Conservation (phyloP, 2,329 filamentous ascomycete genomes). For the Fusarium verticillioides region DNA sequence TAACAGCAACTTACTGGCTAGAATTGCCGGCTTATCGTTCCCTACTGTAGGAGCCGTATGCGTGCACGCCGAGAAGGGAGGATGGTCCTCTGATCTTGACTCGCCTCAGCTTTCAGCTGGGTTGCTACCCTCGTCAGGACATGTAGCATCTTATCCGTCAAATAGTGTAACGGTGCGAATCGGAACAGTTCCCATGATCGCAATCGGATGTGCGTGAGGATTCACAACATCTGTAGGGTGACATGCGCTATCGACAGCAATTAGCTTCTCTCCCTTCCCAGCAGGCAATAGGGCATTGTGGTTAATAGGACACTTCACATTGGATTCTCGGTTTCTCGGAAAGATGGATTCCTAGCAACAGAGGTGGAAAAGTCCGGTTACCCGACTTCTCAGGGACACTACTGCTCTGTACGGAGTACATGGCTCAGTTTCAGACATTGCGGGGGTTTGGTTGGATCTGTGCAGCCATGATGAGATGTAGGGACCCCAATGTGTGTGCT, state of each 20-base stretch:
- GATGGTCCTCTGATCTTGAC: slow-evolving; percentile 18
- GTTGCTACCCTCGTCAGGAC: slow-evolving; percentile 14
- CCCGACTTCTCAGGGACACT: slow-evolving; percentile 8
- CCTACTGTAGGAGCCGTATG: slow-evolving; percentile 17
- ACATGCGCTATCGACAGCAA: slow-evolving; percentile 1
- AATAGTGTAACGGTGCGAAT: slow-evolving; percentile 33
- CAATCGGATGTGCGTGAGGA: slow-evolving; percentile 21
- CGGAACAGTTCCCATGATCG: slow-evolving; percentile 40
- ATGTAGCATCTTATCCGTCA: slow-evolving; percentile 32
- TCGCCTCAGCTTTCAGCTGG: slow-evolving; percentile 26
- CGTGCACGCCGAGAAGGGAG: slow-evolving; percentile 21
- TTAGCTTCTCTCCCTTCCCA: neutral
- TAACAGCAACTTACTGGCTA: neutral
- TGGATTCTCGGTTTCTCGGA: slow-evolving; percentile 17
- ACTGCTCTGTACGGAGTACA: neutral
- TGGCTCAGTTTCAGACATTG: slow-evolving; percentile 35
- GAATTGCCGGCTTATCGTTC: slow-evolving; percentile 36
- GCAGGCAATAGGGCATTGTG: neutral
- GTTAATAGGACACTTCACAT: neutral
- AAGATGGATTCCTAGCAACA: neutral
- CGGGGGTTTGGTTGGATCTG: slow-evolving; percentile 23
- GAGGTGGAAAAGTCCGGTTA: slow-evolving; percentile 4
- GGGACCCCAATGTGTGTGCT: slow-evolving; percentile 21
- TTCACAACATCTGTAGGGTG: slow-evolving; percentile 25
- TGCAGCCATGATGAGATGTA: slow-evolving; percentile 10